These are phyloP conservation scores for Miscanthus sacchariflorus DNA, from an alignment of 202 grass and related monocot species.

Conservation along the genomic window DNA sequence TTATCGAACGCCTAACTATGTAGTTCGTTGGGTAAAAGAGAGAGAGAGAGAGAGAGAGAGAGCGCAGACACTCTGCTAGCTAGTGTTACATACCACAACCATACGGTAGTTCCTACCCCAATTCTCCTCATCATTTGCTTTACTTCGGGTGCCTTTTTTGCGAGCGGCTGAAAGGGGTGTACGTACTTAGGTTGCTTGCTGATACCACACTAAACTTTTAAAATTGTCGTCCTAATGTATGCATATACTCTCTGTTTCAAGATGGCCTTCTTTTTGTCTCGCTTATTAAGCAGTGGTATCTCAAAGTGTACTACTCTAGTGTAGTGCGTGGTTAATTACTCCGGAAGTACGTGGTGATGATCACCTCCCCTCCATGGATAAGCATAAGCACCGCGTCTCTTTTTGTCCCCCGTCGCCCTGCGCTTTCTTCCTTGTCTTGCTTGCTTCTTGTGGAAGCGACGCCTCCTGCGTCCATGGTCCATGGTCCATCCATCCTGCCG, in stretches of 20 bases:
- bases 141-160: not conserved
- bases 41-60: no score
- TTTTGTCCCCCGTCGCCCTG: not conserved
- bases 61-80: not conserved
- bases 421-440: constrained; percentile 24
- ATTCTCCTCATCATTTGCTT: not conserved
- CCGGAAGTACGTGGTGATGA: not conserved
- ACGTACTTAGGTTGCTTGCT: no score
- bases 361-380: not conserved
- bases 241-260: no score
- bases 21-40: no score
- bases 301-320: no score
- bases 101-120: not conserved
- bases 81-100: no score
- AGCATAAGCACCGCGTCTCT: constrained; percentile 38
- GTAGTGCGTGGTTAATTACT: no score
- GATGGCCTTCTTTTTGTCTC: no score
- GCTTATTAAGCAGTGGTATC: no score
- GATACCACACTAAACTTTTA: no score
- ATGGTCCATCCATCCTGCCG: not conserved
- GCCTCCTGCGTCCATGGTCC: not conserved
- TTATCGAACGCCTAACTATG: not conserved
- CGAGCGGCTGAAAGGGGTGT: not conserved
- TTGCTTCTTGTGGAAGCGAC: constrained; percentile 56
- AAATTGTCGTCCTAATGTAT: not conserved